Conservation (phyloP, 495 filamentous ascomycete genomes). For the Staphylotrichum tortipilum region DNA sequence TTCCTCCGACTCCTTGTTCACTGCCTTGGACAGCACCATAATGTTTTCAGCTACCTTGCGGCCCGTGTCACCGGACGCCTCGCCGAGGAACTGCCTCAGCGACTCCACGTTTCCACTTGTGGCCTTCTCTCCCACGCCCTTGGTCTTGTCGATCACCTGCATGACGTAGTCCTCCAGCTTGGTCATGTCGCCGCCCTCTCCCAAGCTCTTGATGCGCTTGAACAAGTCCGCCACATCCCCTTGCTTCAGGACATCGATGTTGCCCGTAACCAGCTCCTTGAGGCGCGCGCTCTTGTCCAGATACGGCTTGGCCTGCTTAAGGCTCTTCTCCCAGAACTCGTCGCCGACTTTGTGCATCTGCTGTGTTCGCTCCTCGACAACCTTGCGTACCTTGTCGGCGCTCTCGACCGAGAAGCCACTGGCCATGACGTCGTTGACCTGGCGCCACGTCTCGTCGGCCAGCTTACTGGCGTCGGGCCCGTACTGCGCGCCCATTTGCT, state of each 20-base stretch:
- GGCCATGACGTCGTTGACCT: constrained; percentile 48
- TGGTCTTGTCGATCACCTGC: constrained; percentile 45
- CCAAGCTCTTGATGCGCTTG: constrained; percentile 45
- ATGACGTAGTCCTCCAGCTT: constrained; percentile 52
- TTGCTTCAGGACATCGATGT: constrained; percentile 50
- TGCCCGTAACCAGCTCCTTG: constrained; percentile 55
- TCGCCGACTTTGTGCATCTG: constrained; percentile 53
- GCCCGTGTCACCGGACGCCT: constrained; percentile 23
- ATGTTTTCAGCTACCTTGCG: constrained; percentile 49
- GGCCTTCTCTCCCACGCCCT: constrained; percentile 27
- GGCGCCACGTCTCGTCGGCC: constrained; percentile 54
- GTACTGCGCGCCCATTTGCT: constrained; percentile 53
- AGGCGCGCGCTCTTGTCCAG: constrained; percentile 59
- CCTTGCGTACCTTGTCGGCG: constrained; percentile 43
- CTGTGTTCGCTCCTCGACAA: constrained; percentile 57
- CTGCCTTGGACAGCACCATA: constrained; percentile 43
- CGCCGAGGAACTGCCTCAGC: constrained; percentile 15
- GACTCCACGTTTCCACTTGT: constrained; percentile 1
- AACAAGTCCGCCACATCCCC: constrained; percentile 49
- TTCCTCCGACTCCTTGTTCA: constrained; percentile 50
- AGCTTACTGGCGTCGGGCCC: constrained; percentile 63
- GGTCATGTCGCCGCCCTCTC: constrained; percentile 45
- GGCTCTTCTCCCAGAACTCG: constrained; percentile 54
- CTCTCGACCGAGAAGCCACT: constrained; percentile 42
- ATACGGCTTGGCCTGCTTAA: constrained; percentile 52